Evolutionary conservation across 768 basidiomycete genomes (phyloP), one percentile per base, ranked within the genome.

Genomic region (Termitomyces sp.): DNA sequence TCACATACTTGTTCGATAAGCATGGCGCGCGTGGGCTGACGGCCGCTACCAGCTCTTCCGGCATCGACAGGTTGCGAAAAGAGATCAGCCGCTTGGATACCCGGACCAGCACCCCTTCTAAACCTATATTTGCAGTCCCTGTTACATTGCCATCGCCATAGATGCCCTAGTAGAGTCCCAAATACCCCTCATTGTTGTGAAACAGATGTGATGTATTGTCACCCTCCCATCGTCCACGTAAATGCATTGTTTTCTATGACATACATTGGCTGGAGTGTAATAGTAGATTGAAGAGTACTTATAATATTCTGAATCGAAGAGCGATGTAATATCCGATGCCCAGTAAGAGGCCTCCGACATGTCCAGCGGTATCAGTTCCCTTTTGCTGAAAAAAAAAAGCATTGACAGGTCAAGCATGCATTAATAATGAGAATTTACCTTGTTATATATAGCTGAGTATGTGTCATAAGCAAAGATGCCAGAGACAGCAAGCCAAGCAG

Each of bases 1-100:
- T 94, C 46, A 91, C 92, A 1, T 94, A 94, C 60, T 75, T 92
- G 53, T 94, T 94, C 60, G 91, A 93, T 68, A 94, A 93, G 67
- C 89, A 93, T 63, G 85, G 85, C 31, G 88, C 81, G 10, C 76
- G 91, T 20, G 88, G 82, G 41, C 61, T 68, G 48, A 66, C 64
- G 12, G 64, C 63, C 25, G 67, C 66, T 4, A 66, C 66, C 36
- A 72, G 73, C 9, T 69, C 68, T n/a, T 71, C 71, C 15, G 81
- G 87, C 29, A 76, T 88, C 64, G 83, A 86, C 48, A 87, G 82
- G 62, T 75, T 93, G 56, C 84, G 88, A 73, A 86, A 85, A 60
- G 91, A 91, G 71, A 88, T 94, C 75, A 78, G 82, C 56, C 79
- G 91, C 59, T 75, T 94, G 61, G 91, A 92, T 68, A 85, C 82